Percentiles rank a stretch among this genome's conserved stretches.
These are phyloP conservation scores for Kluyveromyces aestuarii DNA, from an alignment of 805 yeast species.

Conservation along the genomic window DNA sequence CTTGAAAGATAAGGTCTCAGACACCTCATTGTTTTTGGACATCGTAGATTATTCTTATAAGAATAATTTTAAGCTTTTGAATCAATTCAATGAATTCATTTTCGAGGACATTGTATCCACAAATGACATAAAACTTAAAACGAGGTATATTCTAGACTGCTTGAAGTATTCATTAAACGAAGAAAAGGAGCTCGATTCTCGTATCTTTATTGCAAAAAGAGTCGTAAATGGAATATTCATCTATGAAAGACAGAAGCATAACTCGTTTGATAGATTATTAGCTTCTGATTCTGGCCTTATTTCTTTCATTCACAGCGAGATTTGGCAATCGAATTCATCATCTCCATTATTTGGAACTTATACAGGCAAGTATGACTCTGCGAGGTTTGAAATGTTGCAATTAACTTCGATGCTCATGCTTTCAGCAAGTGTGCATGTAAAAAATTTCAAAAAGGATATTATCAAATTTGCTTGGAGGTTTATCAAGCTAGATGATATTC, in stretches of 20 bases:
- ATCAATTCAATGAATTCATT: constrained; percentile 46
- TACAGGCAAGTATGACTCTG: constrained; percentile 64
- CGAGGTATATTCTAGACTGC: constrained; percentile 41
- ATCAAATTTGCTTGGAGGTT: constrained; percentile 93
- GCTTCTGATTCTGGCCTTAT: constrained; percentile 13
- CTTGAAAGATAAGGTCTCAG: constrained; percentile 27
- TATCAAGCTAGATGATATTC: constrained; percentile 77
- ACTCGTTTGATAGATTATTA: constrained; percentile 40
- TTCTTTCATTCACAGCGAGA: constrained; percentile 38
- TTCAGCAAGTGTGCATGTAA: constrained; percentile 50
- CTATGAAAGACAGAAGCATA: constrained; percentile 45
- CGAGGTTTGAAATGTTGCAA: constrained; percentile 70
- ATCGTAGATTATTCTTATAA: constrained; percentile 30
- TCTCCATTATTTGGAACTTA: constrained; percentile 26
- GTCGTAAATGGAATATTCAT: constrained; percentile 59
- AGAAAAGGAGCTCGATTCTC: constrained; percentile 41
- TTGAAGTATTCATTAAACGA: constrained; percentile 39
- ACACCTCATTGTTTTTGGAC: constrained; percentile 32
- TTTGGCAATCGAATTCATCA: constrained; percentile 63
- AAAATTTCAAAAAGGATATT: constrained; percentile 66
- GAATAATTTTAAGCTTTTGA: constrained; percentile 20
- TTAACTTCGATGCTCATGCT: constrained; percentile 69
- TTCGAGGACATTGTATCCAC: constrained; percentile 47
- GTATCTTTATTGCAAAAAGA: constrained; percentile 50
- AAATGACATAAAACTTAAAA: constrained; percentile 37